Percentiles rank a stretch among this genome's conserved stretches.
These are phyloP conservation scores for Pestalotiopsis fici DNA, from an alignment of 2,329 filamentous ascomycete genomes.

Conservation along the genomic window DNA sequence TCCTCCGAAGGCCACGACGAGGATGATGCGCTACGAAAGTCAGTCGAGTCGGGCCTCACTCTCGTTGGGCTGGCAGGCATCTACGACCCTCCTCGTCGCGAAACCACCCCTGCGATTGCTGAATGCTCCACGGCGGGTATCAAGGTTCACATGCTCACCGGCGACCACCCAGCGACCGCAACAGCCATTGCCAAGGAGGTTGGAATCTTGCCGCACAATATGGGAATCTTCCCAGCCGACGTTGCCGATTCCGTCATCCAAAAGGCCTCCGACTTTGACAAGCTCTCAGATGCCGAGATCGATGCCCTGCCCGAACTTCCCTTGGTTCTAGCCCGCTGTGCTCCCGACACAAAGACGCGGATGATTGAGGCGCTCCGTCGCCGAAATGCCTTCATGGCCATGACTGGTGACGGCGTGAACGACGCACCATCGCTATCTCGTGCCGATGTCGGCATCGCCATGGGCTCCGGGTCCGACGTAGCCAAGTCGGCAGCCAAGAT, in stretches of 20 bases:
- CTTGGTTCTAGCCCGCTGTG: slow-evolving; percentile 80
- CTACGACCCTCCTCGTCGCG: slow-evolving; percentile 81
- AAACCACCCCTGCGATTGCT: slow-evolving; percentile 72
- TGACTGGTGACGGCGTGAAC: slow-evolving; percentile 89
- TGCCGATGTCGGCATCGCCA: slow-evolving; percentile 85
- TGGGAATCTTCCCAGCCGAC: slow-evolving; percentile 58
- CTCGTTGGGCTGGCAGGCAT: slow-evolving; percentile 84
- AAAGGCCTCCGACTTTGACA: slow-evolving; percentile 78
- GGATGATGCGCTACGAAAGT: slow-evolving; percentile 52
- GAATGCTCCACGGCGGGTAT: slow-evolving; percentile 75
- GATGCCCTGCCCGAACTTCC: slow-evolving; percentile 75
- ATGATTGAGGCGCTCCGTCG: slow-evolving; percentile 89
- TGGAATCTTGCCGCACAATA: slow-evolving; percentile 70
- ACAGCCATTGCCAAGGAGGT: slow-evolving; percentile 78
- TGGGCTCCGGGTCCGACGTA: slow-evolving; percentile 87
- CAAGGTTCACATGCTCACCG: slow-evolving; percentile 81
- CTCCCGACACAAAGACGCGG: slow-evolving; percentile 82
- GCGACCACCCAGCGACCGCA: slow-evolving; percentile 78
- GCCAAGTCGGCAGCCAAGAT: slow-evolving; percentile 82
- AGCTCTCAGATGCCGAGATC: slow-evolving; percentile 72
- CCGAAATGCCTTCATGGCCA: slow-evolving; percentile 74
- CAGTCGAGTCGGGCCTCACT: slow-evolving; percentile 67
- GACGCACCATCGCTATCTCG: slow-evolving; percentile 80
- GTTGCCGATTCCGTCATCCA: slow-evolving; percentile 72
- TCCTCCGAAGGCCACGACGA: slow-evolving; percentile 24